Evolutionary conservation across 352 stramenopile genomes (phyloP), one percentile per base, ranked within the genome.

Genomic region (Thalassiosira tumida): DNA sequence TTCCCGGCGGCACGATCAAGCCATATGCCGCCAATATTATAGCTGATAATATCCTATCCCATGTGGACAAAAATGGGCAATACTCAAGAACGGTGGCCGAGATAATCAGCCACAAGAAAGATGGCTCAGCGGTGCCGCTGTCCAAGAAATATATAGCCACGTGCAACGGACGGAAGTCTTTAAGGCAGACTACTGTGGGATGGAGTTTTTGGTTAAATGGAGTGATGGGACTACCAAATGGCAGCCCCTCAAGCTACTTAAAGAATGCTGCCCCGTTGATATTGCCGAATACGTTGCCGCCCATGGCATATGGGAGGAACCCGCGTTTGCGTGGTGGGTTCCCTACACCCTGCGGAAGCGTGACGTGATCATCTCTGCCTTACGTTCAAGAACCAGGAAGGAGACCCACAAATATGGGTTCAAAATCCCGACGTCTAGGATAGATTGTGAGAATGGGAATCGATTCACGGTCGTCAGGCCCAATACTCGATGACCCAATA

Each of bases 381-480:
- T 81, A 15, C 33, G 37, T 5, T 50, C 73, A 2, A 1, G 47
- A 59, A 80, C 88, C 4, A n/a, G 17, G 13, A 89, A 87, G 35
- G 87, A 33, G 0, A 94, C 80, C 1, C 86, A 95, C 73, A 96
- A 96, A 40, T 96, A 89, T 91, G 91, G 89, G 0, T 88, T 96
- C 40, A 50, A 95, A 72, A 35, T 96, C 15, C 94, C 92, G 31
- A 40, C 33, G 2, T 83, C 84, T 64, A 21, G 75, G 17, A 50
- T 96, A 15, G 92, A 96, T 72, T 14, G 21, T 21, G 29, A 88
- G n/a, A 95, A 89, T 85, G 86, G 86, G 21, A 96, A 93, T 54
- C n/a, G n/a, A n/a, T n/a, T n/a, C n/a, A n/a, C n/a, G n/a, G n/a
- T n/a, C n/a, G n/a, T n/a, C n/a, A n/a, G n/a, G n/a, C n/a, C n/a